A percentile compares a stretch with the other conserved stretches of the same genome.
Conservation (phyloP, 2,329 filamentous ascomycete genomes). For the Periglandula ipomoeae region DNA sequence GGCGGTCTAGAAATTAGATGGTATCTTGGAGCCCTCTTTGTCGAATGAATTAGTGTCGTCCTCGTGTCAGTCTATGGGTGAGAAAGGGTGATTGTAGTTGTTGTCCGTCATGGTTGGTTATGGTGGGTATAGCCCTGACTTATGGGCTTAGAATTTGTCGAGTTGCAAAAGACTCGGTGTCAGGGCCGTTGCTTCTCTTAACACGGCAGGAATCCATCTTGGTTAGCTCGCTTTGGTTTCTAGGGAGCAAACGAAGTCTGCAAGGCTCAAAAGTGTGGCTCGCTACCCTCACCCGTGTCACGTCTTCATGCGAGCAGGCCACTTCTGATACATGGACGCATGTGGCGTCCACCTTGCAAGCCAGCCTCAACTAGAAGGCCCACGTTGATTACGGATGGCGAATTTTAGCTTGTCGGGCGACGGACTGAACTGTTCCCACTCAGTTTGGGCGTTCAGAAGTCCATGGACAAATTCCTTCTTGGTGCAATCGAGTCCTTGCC, state of each 20-base stretch:
- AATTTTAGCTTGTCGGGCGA: no score
- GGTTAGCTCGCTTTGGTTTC: background rate
- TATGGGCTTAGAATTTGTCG: background rate
- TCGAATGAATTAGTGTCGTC: background rate
- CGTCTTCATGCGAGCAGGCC: background rate
- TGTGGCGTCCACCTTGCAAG: no score
- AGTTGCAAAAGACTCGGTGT: background rate
- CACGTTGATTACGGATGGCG: no score
- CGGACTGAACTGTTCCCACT: no score
- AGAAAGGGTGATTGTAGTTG: background rate
- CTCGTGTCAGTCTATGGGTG: background rate
- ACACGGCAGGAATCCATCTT: background rate
- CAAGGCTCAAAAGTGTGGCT: background rate
- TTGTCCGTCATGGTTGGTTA: background rate
- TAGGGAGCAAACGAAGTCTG: background rate
- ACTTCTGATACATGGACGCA: background rate
- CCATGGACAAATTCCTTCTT: no score
- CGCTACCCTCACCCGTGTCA: background rate
- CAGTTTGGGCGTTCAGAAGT: no score
- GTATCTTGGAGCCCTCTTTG: background rate
- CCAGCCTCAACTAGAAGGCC: no score
- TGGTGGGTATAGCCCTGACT: background rate
- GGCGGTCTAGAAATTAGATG: background rate
- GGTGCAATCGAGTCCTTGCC: no score
- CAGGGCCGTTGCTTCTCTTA: background rate